Evolutionary conservation across 257 asterid genomes (phyloP).

Genomic region (Cinchona pubescens): DNA sequence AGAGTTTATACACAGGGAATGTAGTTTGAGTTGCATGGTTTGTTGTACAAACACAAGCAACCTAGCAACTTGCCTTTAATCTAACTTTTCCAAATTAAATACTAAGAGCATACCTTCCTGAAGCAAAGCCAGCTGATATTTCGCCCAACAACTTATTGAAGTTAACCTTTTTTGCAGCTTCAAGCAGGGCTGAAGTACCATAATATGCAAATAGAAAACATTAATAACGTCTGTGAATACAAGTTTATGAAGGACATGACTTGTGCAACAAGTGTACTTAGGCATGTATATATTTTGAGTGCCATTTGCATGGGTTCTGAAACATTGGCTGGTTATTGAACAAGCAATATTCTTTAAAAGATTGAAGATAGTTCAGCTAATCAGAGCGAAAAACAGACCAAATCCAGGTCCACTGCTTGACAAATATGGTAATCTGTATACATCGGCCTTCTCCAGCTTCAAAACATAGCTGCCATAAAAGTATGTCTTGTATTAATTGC

Average conservation of each 20-base stretch:
- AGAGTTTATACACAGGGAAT: neutral
- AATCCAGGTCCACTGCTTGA: slow-evolving; percentile 96
- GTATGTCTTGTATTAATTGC: slow-evolving; percentile 25
- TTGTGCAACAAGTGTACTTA: neutral
- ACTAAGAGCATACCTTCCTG: slow-evolving; percentile 61
- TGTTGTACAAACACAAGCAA: neutral
- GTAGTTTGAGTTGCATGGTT: neutral
- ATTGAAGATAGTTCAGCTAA: neutral
- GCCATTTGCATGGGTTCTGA: neutral
- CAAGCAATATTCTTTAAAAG: neutral
- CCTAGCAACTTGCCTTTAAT: neutral
- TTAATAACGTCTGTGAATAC: neutral
- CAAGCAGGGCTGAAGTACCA: slow-evolving; percentile 73
- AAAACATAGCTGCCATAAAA: slow-evolving; percentile 67
- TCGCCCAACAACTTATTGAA: slow-evolving; percentile 55
- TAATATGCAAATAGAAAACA: neutral
- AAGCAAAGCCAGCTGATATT: slow-evolving; percentile 72
- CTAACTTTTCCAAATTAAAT: neutral
- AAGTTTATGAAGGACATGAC: neutral
- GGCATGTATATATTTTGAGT: neutral
- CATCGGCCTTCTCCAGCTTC: slow-evolving; percentile 98
- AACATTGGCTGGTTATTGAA: neutral
- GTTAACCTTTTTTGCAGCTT: slow-evolving; percentile 70
- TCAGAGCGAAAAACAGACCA: slow-evolving; percentile 48
- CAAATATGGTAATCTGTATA: slow-evolving; percentile 87